Percentiles rank a stretch among this genome's conserved stretches.
Evolutionary conservation across 1,284 basidiomycete genomes (phyloP).

Genomic region (Microbotryum scabiosae): DNA sequence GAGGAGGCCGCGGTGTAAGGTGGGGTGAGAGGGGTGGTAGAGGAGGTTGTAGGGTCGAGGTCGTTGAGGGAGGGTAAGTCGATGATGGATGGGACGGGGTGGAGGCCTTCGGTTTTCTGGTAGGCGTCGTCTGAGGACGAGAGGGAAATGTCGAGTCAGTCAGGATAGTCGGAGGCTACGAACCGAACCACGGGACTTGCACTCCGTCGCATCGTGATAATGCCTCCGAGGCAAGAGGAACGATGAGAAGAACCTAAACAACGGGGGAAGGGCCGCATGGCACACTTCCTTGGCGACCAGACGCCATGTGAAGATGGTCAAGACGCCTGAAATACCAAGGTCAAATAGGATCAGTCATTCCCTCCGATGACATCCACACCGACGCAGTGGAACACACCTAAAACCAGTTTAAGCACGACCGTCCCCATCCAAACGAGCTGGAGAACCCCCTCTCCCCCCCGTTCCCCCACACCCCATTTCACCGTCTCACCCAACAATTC

Average conservation of each 20-base stretch:
- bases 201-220: slow-evolving; percentile 31
- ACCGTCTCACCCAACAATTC: slow-evolving; percentile 4
- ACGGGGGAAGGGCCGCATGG: slow-evolving; percentile 65
- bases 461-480: not conserved
- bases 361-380: too few relatives aligned
- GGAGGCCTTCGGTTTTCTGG: slow-evolving; percentile 54
- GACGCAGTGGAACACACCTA: slow-evolving; percentile 24
- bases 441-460: not conserved
- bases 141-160: slow-evolving; percentile 13
- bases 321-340: slow-evolving; percentile 37
- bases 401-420: slow-evolving; percentile 25
- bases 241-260: slow-evolving; percentile 60
- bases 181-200: slow-evolving; percentile 5
- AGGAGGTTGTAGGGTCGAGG: slow-evolving; percentile 2
- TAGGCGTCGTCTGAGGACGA: slow-evolving; percentile 70
- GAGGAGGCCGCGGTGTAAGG: slow-evolving; percentile 39
- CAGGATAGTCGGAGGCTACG: not conserved
- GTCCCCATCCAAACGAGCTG: slow-evolving; percentile 12
- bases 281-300: slow-evolving; percentile 67
- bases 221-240: slow-evolving; percentile 38
- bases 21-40: slow-evolving; percentile 35
- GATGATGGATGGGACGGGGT: slow-evolving; percentile 73
- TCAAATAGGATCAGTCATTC: too few relatives aligned
- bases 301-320: slow-evolving; percentile 70
- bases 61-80: slow-evolving; percentile 51